Evolutionary conservation across 2,329 filamentous ascomycete genomes (phyloP), one percentile per base, ranked within the genome.

Genomic region (Talaromyces sp.): DNA sequence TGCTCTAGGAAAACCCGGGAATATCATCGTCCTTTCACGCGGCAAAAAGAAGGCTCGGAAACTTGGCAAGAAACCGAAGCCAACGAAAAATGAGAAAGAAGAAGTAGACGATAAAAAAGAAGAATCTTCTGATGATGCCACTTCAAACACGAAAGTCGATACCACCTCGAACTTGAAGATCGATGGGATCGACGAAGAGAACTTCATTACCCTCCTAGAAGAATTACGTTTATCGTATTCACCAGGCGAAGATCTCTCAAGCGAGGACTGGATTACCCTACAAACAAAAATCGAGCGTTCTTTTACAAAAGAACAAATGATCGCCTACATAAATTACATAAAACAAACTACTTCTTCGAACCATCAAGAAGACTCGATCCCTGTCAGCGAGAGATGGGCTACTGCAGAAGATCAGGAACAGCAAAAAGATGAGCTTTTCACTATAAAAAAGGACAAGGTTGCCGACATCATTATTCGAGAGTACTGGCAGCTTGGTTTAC

Each of bases 381-480:
- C 38, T n/a, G 17, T 4, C 14, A 50, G 31, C 19, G 51, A 57
- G 26, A 26, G 12, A 26, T 61, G 59, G 59, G 50, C 26, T 24
- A 38, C 11, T 31, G 55, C 8, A 14, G 55, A 41, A 26, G 48
- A 32, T 38, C 38, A 26, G 6, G 38, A 43, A 17, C 3, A 24
- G 29, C 9, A n/a, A 26, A 43, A 26, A 10, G 51, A 51, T 32
- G 31, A 51, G 19, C 7, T 6, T 24, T 24, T 46, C 12, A 5
- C 17, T 46, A 2, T 46, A 2, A 46, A 68, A 3, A 77, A 77
- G 54, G 43, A 66, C n/a, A 54, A 68, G 9, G 57, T 74, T 24
- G 68, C 68, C 17, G 74, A 77, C 61, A 68, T 57, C 35, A 72
- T 77, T 35, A 66, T 77, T 53, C 72, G 75, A 43, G 69, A 75